Evolutionary conservation across 176 grass and related monocot genomes (phyloP).

Genomic region (Raddia distichophylla): DNA sequence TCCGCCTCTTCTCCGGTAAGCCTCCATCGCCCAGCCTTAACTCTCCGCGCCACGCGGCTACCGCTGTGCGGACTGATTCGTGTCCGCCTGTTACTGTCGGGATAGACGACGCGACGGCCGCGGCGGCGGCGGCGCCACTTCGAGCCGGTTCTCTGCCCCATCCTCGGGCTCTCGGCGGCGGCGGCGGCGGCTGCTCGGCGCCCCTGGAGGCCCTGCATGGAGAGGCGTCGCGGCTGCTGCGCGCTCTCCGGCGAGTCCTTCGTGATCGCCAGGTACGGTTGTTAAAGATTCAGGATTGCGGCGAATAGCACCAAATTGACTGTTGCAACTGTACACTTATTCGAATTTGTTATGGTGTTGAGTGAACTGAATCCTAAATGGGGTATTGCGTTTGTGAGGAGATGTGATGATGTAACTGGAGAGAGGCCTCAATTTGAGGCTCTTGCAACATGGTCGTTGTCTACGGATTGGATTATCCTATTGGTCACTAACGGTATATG

Average conservation of each 20-base stretch:
- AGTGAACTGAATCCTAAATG: slow-evolving; percentile 7
- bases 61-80: neutral
- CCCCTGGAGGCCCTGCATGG: neutral
- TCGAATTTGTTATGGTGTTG: neutral
- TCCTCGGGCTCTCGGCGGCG: neutral
- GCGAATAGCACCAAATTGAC: neutral
- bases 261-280: slow-evolving; percentile 28
- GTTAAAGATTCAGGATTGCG: neutral
- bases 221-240: neutral
- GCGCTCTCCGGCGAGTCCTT: slow-evolving; percentile 8
- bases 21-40: neutral
- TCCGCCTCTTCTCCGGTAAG: neutral
- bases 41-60: neutral
- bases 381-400: neutral
- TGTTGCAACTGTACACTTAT: neutral
- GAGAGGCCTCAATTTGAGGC: neutral
- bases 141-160: neutral
- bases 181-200: slow-evolving; percentile 16
- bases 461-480: neutral
- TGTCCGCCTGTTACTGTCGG: neutral
- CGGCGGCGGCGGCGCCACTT: neutral
- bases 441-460: neutral
- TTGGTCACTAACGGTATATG: neutral
- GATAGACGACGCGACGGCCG: neutral
- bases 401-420: neutral